Evolutionary conservation across 306 rosid species (phyloP).

Genomic region (Cicer yamashitae): DNA sequence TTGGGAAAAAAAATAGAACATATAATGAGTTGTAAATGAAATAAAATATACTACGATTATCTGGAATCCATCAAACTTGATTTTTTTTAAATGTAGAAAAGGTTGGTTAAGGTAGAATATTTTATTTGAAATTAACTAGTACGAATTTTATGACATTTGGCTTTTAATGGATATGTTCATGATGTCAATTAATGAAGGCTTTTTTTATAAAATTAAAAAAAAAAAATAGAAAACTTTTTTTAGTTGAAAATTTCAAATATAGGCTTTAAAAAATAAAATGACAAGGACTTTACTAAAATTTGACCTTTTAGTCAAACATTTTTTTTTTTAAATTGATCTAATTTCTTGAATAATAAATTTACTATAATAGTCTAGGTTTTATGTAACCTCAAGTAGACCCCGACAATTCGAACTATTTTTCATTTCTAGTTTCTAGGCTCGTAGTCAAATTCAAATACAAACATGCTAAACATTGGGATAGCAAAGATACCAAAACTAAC

Average conservation of each 20-base stretch:
- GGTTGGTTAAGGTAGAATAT: background rate
- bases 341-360: background rate
- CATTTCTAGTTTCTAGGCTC: background rate
- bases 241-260: too few relatives aligned
- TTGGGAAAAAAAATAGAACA: background rate
- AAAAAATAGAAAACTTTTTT: too few relatives aligned
- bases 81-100: background rate
- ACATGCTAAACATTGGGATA: background rate
- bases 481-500: constrained; percentile 1
- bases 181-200: background rate
- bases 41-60: background rate
- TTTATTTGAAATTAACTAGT: background rate
- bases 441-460: background rate
- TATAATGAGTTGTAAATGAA: background rate
- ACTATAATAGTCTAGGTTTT: background rate
- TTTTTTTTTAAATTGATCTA: background rate
- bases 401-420: background rate
- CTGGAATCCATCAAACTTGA: background rate
- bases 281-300: background rate
- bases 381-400: background rate
- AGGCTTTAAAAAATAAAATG: too few relatives aligned
- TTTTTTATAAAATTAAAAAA: too few relatives aligned
- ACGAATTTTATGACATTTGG: background rate
- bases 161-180: background rate
- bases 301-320: background rate